Evolutionary conservation across 2,329 filamentous ascomycete genomes (phyloP), one percentile per base, ranked within the genome.

Genomic region (Mycosphaerella sp.): DNA sequence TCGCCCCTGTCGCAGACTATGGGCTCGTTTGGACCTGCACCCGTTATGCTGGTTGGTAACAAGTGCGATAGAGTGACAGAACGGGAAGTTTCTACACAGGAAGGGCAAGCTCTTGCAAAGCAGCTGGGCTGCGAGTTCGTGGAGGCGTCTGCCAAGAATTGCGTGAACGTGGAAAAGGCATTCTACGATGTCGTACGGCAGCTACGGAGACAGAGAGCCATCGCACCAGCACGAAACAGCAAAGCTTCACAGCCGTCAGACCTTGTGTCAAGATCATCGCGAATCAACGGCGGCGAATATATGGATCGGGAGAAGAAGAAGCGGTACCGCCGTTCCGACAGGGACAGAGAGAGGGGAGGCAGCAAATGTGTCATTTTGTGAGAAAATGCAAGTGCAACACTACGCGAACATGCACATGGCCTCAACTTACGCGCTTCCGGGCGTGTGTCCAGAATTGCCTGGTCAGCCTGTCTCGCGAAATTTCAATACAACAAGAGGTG

Each of bases 11-110:
- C 79, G 50, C 71, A 76, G 30, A 79, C 78, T 0, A 76, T 78
- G 41, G 73, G 74, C 16, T 73, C 72, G 21, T 81, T 80, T 57
- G 78, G 81, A 57, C 85, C 85, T 16, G 89, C 93, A 13, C 93
- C 93, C 41, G 88, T 98, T 64, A 97, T 98, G 93, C 79, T 98
- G 27, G 93, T 98, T 32, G 93, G 93, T 60, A 97, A 98, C 78
- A 98, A 98, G 76, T 95, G 89, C 73, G 93, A 98, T 72, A 81
- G 93, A 64, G 89, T 95, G 41, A 95, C 91, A 25, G 93, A 97
- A 73, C 83, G 93, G 59, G 91, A 96, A 66, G 93, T 97, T 3
- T 96, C 90, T 2, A 95, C 90, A 44, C 93, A 97, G 70, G 93
- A 98, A 73, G 93, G 93, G 13, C 87, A 89, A 60, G 89, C 90